These are phyloP conservation scores for Penium margaritaceum DNA, from an alignment of 139 green algal species.

Conservation along the genomic window DNA sequence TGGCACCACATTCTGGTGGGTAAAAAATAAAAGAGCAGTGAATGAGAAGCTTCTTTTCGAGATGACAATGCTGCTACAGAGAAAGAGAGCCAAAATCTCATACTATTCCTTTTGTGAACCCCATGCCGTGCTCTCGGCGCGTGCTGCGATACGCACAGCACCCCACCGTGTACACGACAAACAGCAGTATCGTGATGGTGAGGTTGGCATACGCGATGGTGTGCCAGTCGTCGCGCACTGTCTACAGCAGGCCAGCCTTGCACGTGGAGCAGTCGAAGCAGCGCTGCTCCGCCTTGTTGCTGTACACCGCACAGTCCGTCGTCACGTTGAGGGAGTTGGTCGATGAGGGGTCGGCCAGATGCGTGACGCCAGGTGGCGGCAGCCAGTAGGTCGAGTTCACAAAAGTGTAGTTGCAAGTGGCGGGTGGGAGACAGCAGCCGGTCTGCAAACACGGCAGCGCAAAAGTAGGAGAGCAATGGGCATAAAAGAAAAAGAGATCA, in stretches of 20 bases:
- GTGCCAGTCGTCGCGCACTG: slow-evolving; percentile 7
- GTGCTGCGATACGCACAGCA: slow-evolving; percentile 21
- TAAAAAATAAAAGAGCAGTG: too few species aligned
- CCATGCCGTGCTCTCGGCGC: neutral
- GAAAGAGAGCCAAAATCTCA: too few species aligned
- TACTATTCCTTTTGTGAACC: too few species aligned
- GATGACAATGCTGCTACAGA: too few species aligned
- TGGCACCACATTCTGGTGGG: too few species aligned
- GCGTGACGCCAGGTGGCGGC: neutral
- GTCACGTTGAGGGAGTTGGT: too few species aligned
- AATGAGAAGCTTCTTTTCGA: too few species aligned
- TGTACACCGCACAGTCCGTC: slow-evolving; percentile 24
- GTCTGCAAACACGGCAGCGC: slow-evolving; percentile 22
- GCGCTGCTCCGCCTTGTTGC: slow-evolving; percentile 1
- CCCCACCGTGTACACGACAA: slow-evolving; percentile 15
- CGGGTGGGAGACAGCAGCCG: slow-evolving; percentile 28
- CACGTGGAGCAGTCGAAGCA: slow-evolving; percentile 33
- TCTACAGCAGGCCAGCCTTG: slow-evolving; percentile 29
- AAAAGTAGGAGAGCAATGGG: too few species aligned
- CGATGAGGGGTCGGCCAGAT: neutral
- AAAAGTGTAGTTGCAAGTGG: slow-evolving; percentile 25
- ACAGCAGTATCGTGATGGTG: neutral
- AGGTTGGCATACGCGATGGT: slow-evolving; percentile 22
- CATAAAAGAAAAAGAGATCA: too few species aligned
- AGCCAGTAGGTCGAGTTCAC: slow-evolving; percentile 22